A percentile compares a stretch with the other conserved stretches of the same genome.
Evolutionary conservation across 140 eudicot genomes (phyloP).

Genomic region (Ambrosia hybrid): DNA sequence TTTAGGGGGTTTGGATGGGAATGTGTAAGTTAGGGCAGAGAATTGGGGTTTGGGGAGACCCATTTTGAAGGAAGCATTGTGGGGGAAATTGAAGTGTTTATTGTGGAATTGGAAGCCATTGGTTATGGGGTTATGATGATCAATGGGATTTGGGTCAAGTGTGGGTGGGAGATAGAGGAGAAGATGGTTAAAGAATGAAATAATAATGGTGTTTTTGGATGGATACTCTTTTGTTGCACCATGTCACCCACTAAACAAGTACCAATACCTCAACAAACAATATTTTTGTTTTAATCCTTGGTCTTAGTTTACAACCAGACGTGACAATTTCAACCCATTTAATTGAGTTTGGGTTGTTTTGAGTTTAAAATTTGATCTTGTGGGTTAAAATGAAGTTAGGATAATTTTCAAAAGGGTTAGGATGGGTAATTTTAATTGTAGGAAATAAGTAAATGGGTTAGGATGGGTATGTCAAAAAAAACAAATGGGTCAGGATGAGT

Average conservation of each 20-base stretch:
- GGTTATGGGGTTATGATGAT: neutral
- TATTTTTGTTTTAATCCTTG: neutral
- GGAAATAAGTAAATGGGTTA: too few species aligned
- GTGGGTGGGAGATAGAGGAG: conserved; percentile 10
- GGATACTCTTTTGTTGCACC: neutral
- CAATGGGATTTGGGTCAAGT: neutral
- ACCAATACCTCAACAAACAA: conserved; percentile 7
- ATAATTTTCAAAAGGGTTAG: too few species aligned
- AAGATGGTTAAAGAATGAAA: neutral
- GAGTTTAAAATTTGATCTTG: too few species aligned
- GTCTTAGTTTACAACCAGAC: neutral
- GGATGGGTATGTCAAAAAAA: too few species aligned
- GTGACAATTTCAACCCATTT: too few species aligned
- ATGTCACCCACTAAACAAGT: conserved; percentile 14
- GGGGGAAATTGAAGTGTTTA: conserved; percentile 29
- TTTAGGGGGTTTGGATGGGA: conserved; percentile 44
- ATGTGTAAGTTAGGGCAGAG: conserved; percentile 22
- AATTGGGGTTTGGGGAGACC: conserved; percentile 30
- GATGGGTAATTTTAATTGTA: too few species aligned
- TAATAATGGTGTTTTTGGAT: conserved; percentile 12
- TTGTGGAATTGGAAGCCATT: conserved; percentile 43
- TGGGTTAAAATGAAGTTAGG: too few species aligned
- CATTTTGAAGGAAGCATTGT: conserved; percentile 40
- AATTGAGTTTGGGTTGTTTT: too few species aligned
- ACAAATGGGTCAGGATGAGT: too few species aligned